Percentiles rank a stretch among this genome's conserved stretches.
These are phyloP conservation scores for Kazachstania martiniae DNA, from an alignment of 805 yeast species.

Conservation along the genomic window DNA sequence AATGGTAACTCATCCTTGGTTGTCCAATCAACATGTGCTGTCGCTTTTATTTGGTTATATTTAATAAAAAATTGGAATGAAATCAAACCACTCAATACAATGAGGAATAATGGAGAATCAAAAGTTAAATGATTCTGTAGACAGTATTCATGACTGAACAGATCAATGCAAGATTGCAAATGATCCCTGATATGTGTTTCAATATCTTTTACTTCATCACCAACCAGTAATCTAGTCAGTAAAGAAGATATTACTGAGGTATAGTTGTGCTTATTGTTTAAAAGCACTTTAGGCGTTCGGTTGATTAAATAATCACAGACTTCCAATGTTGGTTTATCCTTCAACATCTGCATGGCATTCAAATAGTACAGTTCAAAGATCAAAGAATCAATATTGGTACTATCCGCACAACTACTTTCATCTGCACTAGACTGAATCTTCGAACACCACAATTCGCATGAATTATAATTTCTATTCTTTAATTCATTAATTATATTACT, in stretches of 20 bases:
- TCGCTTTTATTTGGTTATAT: conserved; percentile 29
- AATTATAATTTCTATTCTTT: conserved; percentile 27
- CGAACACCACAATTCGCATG: conserved; percentile 47
- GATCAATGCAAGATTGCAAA: conserved; percentile 16
- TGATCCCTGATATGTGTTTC: conserved; percentile 16
- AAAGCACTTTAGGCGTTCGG: conserved; percentile 17
- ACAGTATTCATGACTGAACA: conserved; percentile 42
- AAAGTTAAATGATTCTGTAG: conserved; percentile 37
- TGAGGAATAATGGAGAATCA: conserved; percentile 42
- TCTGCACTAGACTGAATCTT: no score
- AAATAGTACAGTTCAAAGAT: conserved; percentile 19
- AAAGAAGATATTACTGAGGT: conserved; percentile 20
- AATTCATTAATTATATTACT: conserved; percentile 32
- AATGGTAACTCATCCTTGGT: conserved; percentile 51
- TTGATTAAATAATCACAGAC: conserved; percentile 33
- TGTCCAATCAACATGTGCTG: conserved; percentile 37
- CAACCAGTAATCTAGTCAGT: conserved; percentile 28
- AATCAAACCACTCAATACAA: conserved; percentile 41
- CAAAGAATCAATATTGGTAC: conserved; percentile 6
- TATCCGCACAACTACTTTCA: no score
- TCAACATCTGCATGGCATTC: conserved; percentile 12
- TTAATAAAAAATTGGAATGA: conserved; percentile 45
- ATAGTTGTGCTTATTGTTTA: conserved; percentile 10
- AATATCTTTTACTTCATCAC: conserved; percentile 10
- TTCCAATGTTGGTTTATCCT: conserved; percentile 12